Base-by-base conservation (phyloP, 129 eudicot genomes). In the Chrysanthemum makinoi region DNA sequence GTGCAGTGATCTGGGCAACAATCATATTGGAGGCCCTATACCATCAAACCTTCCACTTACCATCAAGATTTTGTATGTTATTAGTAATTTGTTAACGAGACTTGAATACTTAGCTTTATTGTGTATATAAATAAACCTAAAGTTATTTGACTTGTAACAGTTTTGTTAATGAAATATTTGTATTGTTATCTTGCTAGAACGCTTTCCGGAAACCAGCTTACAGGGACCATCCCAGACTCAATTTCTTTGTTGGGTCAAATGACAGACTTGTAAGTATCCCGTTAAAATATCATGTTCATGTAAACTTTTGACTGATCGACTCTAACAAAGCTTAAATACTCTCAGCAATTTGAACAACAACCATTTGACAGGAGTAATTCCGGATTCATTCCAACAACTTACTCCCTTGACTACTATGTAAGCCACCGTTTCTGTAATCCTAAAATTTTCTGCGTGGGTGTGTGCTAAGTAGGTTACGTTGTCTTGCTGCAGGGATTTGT, bases 1-100 rank as follows among this genome's bases (percentile, higher is more conserved):
- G 49, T 16, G 69, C 89, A 95, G 99, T 58, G 87, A 95, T 74
- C 72, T 95, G 46, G 83, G 97, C 84, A 85, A 86, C 79, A 95
- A 95, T 79, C 93, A 83, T 24, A 95, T 95, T 76, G 97, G 97
- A 65, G 99, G 99, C 48, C 75, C 17, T 50, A 87, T 95, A 66
- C 97, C 99, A 14, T 77, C 88, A 12, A 75, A 35, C 66, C 85
- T 95, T 79, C 99, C 99, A 3, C 72, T 79, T 72, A 95, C 99
- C 46, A 73, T 88, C 17, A 75, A 78, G 81, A 84, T 52, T 82
- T 76, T 95, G 99, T 95, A 90, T 72, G 99, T 83, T 72, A 20
- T 55, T 22, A 72, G 16, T 52, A 39, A 5, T 24, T n/a, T 72
- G 17, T n/a, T 48, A 56, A 33, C 57, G 44, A 20, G 19, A 14